Evolutionary conservation across 306 rosid genomes (phyloP), one percentile per base, ranked within the genome.

Genomic region (Gleditsia sinensis): DNA sequence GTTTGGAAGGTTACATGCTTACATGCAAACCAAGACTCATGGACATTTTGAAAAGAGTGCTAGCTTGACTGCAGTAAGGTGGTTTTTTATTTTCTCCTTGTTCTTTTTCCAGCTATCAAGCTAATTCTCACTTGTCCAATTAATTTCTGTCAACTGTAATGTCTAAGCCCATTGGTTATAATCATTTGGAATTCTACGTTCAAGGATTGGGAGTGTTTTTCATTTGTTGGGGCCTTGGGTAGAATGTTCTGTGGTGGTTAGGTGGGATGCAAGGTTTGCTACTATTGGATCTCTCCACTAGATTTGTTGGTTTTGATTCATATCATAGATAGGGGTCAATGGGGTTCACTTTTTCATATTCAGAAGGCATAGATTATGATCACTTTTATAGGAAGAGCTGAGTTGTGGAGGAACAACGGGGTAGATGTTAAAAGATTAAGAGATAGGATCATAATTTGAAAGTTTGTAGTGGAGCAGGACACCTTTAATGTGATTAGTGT

Each of bases 1-100:
- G 42, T 88, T 78, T 53, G 98, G 98, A 74, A 86, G 98, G 86
- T 85, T 94, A 77, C 97, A 91, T 72, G 94, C 90, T 36, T 94
- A 88, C 78, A 50, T 86, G 84, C 92, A 86, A 80, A 67, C 74
- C 64, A 82, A 71, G 76, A 70, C 88, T 69, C 63, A 56, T 74
- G 83, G 81, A 77, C 78, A 69, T 60, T 76, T 77, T 32, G 91
- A 81, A 59, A 74, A 76, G 65, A 80, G 70, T 78, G 69, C 84
- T 67, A 84, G 83, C 76, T 88, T 89, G 88, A 83, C 77, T 77
- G 87, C 92, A 63, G 83, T 94, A 62, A 94, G 98, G 98, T 94
- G 85, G 67, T 79, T 51, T n/a, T 53, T 16, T 23, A 60, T 61
- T 9, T 71, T 19, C 57, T 69, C 20, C 55, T 37, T 40, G 50